Evolutionary conservation across 331 rosid genomes (phyloP), one percentile per base, ranked within the genome.

Genomic region (Malus hybrid): DNA sequence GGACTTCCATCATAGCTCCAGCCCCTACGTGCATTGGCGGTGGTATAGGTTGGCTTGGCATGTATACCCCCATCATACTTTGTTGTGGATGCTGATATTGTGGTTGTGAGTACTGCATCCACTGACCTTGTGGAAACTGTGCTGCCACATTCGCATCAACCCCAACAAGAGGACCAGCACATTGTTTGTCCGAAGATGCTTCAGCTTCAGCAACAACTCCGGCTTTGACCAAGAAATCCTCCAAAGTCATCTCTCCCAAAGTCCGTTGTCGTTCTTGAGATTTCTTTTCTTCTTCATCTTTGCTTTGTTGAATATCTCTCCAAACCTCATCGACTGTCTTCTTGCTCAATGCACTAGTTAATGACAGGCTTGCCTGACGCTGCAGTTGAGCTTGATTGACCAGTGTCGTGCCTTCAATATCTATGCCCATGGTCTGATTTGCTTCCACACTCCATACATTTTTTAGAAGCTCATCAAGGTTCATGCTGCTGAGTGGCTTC

Each of bases 271-370:
- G 79, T 48, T 85, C 97, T 48, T 75, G 91, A 28, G 87, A 67
- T 63, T 76, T 86, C 88, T 79, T 83, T 73, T 85, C 89, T 67
- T 76, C 81, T 1, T 42, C 68, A 29, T 81, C 79, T 82, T 91
- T 91, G 65, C 81, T 79, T 80, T 85, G 92, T 59, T 86, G 97
- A 79, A 93, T 93, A 68, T 93, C 97, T 80, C 84, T 87, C 98
- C 98, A 93, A 66, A 93, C 98, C 87, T 93, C 98, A 76, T 91
- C 96, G 7, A 93, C 98, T 4, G 98, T 93, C 80, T 91, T 93
- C 82, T 91, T 87, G 84, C 93, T 90, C 55, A 93, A 78, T 32
- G 85, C 84, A 69, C 84, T 67, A 56, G 87, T 89, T 82, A 93
- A 80, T 3, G 96, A 77, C 44, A 89, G 80, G 80, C 90, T 91